Evolutionary conservation across 257 asterid genomes (phyloP).

Genomic region (Solanum sparsipilum): DNA sequence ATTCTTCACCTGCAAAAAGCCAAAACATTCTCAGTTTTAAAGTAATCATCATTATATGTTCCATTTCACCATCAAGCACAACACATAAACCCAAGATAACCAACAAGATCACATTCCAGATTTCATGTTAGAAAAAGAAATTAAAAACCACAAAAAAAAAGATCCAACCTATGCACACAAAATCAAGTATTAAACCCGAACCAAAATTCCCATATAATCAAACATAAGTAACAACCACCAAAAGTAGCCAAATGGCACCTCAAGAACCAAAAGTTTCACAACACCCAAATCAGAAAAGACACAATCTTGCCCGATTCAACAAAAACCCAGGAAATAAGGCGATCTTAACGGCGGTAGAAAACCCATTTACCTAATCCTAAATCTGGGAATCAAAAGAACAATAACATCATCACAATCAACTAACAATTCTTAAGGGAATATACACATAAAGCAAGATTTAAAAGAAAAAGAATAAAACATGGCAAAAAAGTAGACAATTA

Average conservation of each 20-base stretch:
- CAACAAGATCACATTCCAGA: not conserved
- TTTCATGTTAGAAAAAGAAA: not conserved
- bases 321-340: not conserved
- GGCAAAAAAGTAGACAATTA: not conserved
- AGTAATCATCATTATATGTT: not conserved
- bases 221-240: not conserved
- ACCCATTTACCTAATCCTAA: not conserved
- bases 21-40: not conserved
- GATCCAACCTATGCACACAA: not conserved
- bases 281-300: not conserved
- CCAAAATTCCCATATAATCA: not conserved
- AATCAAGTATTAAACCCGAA: not conserved
- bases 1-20: conserved; percentile 21
- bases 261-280: not conserved
- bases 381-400: not conserved
- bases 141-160: not conserved
- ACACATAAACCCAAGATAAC: not conserved
- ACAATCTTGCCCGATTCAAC: not conserved
- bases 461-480: not conserved
- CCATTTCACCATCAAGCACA: not conserved
- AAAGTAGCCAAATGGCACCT: not conserved
- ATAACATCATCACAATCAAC: not conserved
- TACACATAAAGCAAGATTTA: not conserved
- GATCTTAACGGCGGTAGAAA: not conserved
- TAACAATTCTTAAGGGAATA: not conserved